These are phyloP conservation scores for Sporisorium exsertum DNA, from an alignment of 1,284 basidiomycete species.

Conservation along the genomic window DNA sequence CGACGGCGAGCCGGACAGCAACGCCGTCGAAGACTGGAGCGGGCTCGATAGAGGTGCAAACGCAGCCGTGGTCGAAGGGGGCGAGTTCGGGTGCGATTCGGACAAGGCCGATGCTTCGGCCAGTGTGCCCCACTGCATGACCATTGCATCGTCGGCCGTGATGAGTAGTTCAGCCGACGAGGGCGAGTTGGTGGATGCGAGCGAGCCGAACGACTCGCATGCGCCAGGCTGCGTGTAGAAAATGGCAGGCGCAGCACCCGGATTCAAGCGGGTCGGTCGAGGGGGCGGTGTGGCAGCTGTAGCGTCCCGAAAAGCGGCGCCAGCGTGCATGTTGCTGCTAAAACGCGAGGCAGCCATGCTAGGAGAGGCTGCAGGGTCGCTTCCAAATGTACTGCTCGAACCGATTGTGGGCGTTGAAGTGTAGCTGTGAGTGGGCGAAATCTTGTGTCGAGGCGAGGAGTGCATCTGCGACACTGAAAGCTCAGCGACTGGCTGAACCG, in stretches of 20 bases:
- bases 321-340: not conserved
- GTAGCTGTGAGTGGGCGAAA: slow-evolving; percentile 17
- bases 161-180: slow-evolving; percentile 12
- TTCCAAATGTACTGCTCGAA: slow-evolving; percentile 21
- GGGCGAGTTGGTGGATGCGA: slow-evolving; percentile 24
- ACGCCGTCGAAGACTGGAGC: slow-evolving; percentile 4
- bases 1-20: slow-evolving; percentile 2
- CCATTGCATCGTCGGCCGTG: slow-evolving; percentile 18
- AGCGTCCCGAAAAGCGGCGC: not conserved
- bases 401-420: slow-evolving; percentile 19
- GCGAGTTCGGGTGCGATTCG: slow-evolving; percentile 1
- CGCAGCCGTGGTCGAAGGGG: not conserved
- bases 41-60: slow-evolving; percentile 23
- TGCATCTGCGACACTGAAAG: not conserved
- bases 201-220: slow-evolving; percentile 28
- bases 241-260: slow-evolving; percentile 10
- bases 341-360: not conserved
- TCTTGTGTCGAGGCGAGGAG: not conserved
- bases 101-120: slow-evolving; percentile 15
- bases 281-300: not conserved
- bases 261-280: slow-evolving; percentile 13
- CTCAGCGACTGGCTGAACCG: not conserved
- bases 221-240: slow-evolving; percentile 32
- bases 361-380: slow-evolving; percentile 2
- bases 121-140: slow-evolving; percentile 44